Evolutionary conservation across 2,329 filamentous ascomycete genomes (phyloP).

Genomic region (Coniochaeta sp.): DNA sequence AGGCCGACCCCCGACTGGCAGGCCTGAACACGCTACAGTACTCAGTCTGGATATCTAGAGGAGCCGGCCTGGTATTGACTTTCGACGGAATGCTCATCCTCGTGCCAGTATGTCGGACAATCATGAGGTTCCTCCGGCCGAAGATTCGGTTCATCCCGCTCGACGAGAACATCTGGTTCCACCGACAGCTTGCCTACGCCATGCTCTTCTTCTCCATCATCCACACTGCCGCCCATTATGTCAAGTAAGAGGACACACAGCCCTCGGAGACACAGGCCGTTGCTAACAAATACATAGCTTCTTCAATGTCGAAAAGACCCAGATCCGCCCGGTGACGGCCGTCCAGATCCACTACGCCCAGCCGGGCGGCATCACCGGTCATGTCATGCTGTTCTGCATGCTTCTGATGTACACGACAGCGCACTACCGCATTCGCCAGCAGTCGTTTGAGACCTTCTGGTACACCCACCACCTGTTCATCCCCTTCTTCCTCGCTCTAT

Average conservation of each 20-base stretch:
- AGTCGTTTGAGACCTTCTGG: slow-evolving; percentile 98
- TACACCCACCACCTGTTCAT: slow-evolving; percentile 99
- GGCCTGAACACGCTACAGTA: slow-evolving; percentile 73
- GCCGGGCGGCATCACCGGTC: slow-evolving; percentile 86
- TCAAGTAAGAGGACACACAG: slow-evolving; percentile 58
- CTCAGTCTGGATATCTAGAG: slow-evolving; percentile 95
- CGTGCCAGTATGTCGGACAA: slow-evolving; percentile 87
- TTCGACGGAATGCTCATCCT: slow-evolving; percentile 84
- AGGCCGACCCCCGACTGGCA: slow-evolving; percentile 57
- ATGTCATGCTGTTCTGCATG: slow-evolving; percentile 99
- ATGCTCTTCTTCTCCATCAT: slow-evolving; percentile 74
- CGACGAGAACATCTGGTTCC: slow-evolving; percentile 97
- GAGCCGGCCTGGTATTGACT: slow-evolving; percentile 77
- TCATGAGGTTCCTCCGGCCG: slow-evolving; percentile 77
- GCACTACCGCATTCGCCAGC: slow-evolving; percentile 87
- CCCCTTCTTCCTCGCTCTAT: slow-evolving; percentile 86
- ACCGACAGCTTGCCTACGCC: slow-evolving; percentile 87
- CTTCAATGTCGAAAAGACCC: slow-evolving; percentile 83
- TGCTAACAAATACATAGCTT: slow-evolving; percentile 51
- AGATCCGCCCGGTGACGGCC: slow-evolving; percentile 73
- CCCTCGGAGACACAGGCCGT: neutral
- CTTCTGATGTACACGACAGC: slow-evolving; percentile 95
- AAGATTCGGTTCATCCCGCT: slow-evolving; percentile 83
- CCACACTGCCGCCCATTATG: slow-evolving; percentile 79
- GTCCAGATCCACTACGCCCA: slow-evolving; percentile 88